These are phyloP conservation scores for Centella asiatica DNA, from an alignment of 129 eudicot genomes.

Conservation along the genomic window DNA sequence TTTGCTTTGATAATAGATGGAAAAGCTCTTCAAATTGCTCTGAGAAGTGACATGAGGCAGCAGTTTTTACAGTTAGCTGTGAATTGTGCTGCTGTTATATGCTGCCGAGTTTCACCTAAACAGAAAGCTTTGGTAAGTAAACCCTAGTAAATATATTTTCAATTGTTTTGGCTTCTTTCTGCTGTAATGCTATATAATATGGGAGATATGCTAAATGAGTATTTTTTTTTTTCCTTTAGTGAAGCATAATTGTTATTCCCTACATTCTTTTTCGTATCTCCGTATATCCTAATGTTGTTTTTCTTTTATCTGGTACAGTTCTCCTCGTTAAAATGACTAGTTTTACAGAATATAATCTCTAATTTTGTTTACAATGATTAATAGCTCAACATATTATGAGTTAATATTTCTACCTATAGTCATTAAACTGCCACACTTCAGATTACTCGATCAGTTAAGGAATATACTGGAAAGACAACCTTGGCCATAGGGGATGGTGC, in stretches of 20 bases:
- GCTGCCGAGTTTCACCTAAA: slow-evolving; percentile 12
- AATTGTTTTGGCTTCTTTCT: neutral
- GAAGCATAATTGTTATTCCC: too few species aligned
- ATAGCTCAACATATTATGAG: neutral
- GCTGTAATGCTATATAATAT: too few species aligned
- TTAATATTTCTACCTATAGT: neutral
- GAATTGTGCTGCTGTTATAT: slow-evolving; percentile 13
- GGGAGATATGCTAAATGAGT: too few species aligned
- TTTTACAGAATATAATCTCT: too few species aligned
- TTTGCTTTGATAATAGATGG: slow-evolving; percentile 13
- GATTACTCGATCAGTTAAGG: slow-evolving; percentile 47
- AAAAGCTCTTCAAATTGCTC: slow-evolving; percentile 12
- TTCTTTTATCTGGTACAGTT: too few species aligned
- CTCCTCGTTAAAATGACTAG: too few species aligned
- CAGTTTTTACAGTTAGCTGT: slow-evolving; percentile 8
- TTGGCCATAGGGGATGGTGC: slow-evolving; percentile 56
- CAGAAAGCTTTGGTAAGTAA: slow-evolving; percentile 11
- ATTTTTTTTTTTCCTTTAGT: too few species aligned
- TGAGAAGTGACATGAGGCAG: neutral
- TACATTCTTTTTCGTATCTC: too few species aligned
- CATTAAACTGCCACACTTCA: slow-evolving; percentile 16
- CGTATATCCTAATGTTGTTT: too few species aligned
- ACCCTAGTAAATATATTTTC: too few species aligned
- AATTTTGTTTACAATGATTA: neutral
- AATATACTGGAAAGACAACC: slow-evolving; percentile 37